Evolutionary conservation across 2,329 filamentous ascomycete species (phyloP).

Genomic region (Botrytis paeoniae): DNA sequence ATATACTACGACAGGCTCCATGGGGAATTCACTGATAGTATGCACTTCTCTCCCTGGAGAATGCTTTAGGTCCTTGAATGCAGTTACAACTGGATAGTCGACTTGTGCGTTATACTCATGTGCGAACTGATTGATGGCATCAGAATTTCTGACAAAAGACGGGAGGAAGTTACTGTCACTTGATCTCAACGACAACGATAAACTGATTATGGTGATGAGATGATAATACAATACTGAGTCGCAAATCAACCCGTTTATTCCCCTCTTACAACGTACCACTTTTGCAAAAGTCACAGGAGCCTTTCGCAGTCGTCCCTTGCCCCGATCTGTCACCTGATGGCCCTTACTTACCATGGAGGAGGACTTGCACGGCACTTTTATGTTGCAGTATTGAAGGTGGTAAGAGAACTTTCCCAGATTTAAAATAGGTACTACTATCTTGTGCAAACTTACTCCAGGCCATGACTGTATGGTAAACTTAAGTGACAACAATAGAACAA

Average conservation of each 20-base stretch:
- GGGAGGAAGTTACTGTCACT: not conserved
- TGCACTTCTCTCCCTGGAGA: too few relatives aligned
- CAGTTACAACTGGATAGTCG: too few relatives aligned
- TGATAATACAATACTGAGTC: fast-evolving
- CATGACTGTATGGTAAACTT: not conserved
- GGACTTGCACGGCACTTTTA: not conserved
- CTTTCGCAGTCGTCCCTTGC: too few relatives aligned
- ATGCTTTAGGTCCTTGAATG: not conserved
- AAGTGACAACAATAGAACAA: not conserved
- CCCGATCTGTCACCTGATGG: not conserved
- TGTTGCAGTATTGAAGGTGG: not conserved
- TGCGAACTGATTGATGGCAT: not conserved
- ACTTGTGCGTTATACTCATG: too few relatives aligned
- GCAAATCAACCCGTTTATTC: too few relatives aligned
- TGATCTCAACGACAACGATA: not conserved
- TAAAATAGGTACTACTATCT: not conserved
- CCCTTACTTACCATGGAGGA: not conserved
- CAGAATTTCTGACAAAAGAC: too few relatives aligned
- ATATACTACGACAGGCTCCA: not conserved
- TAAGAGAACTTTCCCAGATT: not conserved
- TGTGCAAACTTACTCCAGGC: too few relatives aligned
- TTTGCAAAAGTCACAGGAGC: too few relatives aligned
- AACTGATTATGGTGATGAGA: not conserved
- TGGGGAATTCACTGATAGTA: not conserved
- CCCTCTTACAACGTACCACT: too few relatives aligned